phyloP scores from a whole-genome alignment of 208 protist species.

The Leishmania major region DNA sequence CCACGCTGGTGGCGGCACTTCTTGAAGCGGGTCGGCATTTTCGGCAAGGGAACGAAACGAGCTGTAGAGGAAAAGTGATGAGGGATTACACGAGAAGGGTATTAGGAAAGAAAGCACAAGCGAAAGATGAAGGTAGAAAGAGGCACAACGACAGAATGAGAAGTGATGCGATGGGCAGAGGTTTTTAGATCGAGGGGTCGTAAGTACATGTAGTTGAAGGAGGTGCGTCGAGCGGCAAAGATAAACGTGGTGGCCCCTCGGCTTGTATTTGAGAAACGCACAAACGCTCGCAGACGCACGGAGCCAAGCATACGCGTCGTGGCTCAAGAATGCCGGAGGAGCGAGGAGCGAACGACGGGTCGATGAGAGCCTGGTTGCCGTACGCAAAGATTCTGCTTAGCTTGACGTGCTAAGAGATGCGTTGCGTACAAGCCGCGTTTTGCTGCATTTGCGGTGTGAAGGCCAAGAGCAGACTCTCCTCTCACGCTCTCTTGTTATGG shows the following conservation, averaged over 20 bases:
- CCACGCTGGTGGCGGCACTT: conserved; percentile 94
- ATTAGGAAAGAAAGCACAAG: background rate
- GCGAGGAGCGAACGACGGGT: background rate
- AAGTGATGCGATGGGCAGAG: background rate
- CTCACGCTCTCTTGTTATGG: background rate
- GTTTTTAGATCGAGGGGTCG: background rate
- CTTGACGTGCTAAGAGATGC: background rate
- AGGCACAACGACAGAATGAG: background rate
- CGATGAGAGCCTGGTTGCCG: background rate
- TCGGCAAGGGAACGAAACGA: background rate
- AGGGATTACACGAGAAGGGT: background rate
- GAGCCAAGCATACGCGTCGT: background rate
- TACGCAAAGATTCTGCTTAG: background rate
- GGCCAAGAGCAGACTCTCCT: background rate
- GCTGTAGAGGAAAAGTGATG: background rate
- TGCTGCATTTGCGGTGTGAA: background rate
- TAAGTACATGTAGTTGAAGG: background rate
- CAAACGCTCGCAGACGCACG: background rate
- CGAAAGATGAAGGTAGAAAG: background rate
- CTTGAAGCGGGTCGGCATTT: conserved; percentile 92
- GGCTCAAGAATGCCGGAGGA: background rate
- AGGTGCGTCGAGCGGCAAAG: background rate
- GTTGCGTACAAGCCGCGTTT: background rate
- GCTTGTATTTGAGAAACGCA: background rate
- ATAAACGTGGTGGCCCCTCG: background rate